A percentile compares a stretch with the other conserved stretches of the same genome.
Evolutionary conservation across 2,329 filamentous ascomycete genomes (phyloP).

Genomic region (Venturia asperata): DNA sequence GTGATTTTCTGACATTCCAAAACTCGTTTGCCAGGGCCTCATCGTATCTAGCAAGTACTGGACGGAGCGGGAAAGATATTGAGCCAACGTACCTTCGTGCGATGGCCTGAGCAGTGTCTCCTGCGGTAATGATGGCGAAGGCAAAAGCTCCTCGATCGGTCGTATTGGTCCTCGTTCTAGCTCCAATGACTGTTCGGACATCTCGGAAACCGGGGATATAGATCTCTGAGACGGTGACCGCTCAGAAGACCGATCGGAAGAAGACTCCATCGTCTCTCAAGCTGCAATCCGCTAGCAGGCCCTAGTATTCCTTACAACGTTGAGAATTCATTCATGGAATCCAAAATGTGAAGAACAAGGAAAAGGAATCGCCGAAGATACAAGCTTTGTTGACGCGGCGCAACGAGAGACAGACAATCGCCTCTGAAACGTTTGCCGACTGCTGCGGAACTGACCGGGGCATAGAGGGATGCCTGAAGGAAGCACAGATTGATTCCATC

Average conservation of each 20-base stretch:
- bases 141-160: not conserved
- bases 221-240: not conserved
- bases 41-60: no score
- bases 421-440: not conserved
- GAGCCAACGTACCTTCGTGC: no score
- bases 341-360: not conserved
- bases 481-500: not conserved
- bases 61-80: no score
- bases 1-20: no score
- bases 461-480: not conserved
- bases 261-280: not conserved
- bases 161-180: not conserved
- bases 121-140: not conserved
- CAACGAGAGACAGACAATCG: not conserved
- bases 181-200: not conserved
- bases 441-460: not conserved
- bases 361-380: not conserved
- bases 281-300: not conserved
- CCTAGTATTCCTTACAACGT: not conserved
- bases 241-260: not conserved
- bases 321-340: not conserved
- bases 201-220: not conserved
- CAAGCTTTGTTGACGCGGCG: not conserved
- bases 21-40: no score
- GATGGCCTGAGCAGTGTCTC: no score